These are phyloP conservation scores for Sarcomyxa edulis DNA, from an alignment of 768 basidiomycete species.

Conservation along the genomic window DNA sequence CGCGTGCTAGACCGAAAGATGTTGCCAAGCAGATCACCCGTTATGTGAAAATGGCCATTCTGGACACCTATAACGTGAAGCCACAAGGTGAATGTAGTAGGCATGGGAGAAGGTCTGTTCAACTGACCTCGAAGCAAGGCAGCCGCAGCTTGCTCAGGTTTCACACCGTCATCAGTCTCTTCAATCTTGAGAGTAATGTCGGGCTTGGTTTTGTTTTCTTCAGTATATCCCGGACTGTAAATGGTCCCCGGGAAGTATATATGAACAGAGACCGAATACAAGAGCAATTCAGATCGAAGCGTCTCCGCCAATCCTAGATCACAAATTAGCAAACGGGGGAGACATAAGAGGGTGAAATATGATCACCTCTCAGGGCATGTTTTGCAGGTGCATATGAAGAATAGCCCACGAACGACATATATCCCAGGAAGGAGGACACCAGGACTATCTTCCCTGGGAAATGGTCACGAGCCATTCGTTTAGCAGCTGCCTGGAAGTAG, in stretches of 20 bases:
- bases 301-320: constrained; percentile 61
- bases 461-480: constrained; percentile 44
- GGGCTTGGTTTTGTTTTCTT: constrained; percentile 65
- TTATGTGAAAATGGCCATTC: constrained; percentile 58
- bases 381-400: constrained; percentile 67
- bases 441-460: constrained; percentile 57
- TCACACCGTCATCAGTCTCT: constrained; percentile 50
- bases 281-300: constrained; percentile 57
- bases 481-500: constrained; percentile 42
- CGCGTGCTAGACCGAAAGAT: constrained; percentile 53
- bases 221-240: constrained; percentile 53
- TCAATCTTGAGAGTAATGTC: constrained; percentile 64
- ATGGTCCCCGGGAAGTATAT: constrained; percentile 70
- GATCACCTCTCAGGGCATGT: constrained; percentile 62
- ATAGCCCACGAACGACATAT: constrained; percentile 62
- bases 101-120: background rate
- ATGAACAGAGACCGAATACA: constrained; percentile 63
- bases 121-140: constrained; percentile 43
- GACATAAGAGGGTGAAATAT: background rate
- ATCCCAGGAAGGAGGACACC: constrained; percentile 54
- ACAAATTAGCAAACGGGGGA: background rate
- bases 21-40: constrained; percentile 50
- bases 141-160: constrained; percentile 47
- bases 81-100: background rate
- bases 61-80: constrained; percentile 37